Conservation (phyloP, 2,329 filamentous ascomycete species). For the Zasmidium citrigriseum region DNA sequence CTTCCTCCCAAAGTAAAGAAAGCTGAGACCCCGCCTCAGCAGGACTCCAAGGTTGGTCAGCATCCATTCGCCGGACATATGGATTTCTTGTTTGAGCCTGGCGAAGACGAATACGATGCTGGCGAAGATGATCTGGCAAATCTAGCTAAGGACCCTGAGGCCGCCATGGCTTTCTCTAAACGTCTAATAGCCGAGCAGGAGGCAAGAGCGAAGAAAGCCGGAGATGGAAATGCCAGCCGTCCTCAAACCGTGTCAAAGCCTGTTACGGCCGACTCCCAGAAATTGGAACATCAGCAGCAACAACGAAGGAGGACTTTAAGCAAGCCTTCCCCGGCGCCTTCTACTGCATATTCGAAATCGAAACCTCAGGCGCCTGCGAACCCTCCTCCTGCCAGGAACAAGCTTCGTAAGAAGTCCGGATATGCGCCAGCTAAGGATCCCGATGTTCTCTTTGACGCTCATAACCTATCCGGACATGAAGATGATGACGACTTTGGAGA, state of each 20-base stretch:
- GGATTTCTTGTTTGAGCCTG: conserved; percentile 35
- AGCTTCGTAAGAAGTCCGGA: conserved; percentile 27
- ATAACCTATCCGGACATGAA: conserved; percentile 29
- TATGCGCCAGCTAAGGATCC: conserved; percentile 24
- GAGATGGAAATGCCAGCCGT: neutral
- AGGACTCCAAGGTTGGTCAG: conserved; percentile 19
- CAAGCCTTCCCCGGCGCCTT: neutral
- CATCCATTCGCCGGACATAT: conserved; percentile 37
- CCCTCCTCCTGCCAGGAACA: conserved; percentile 22
- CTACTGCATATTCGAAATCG: neutral
- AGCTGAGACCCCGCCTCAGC: neutral
- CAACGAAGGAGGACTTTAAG: neutral
- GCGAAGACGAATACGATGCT: conserved; percentile 37
- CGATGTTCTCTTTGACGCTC: conserved; percentile 37
- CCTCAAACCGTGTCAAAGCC: neutral
- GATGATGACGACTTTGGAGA: conserved; percentile 38
- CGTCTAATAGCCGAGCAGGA: conserved; percentile 32
- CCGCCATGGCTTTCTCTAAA: conserved; percentile 38
- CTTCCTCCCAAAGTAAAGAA: neutral
- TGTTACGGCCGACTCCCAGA: neutral
- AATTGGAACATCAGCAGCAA: neutral
- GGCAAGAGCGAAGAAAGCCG: conserved; percentile 8
- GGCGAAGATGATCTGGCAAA: conserved; percentile 36
- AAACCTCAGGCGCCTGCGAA: neutral
- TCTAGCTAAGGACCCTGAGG: conserved; percentile 35